Conservation (phyloP, 192 early-diverging fungal genomes). For the Linnemannia hyalina region DNA sequence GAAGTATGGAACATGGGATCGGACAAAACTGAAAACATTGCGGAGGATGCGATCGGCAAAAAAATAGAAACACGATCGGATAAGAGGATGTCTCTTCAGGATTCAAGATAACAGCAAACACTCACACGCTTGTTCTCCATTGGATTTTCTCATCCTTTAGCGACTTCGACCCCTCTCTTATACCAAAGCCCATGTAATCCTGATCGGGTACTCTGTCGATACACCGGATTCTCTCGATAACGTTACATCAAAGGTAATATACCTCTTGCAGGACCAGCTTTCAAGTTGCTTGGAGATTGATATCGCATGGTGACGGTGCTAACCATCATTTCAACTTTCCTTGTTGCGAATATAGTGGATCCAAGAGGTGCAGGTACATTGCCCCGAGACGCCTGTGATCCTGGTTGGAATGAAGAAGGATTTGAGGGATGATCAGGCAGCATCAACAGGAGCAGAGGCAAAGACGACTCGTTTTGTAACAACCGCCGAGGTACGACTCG, state of each 20-base stretch:
- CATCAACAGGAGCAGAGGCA: constrained; percentile 76
- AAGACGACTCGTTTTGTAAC: constrained; percentile 79
- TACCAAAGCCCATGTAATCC: constrained; percentile 92
- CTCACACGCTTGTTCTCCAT: neutral
- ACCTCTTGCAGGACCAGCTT: neutral
- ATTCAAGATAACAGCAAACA: neutral
- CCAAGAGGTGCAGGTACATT: constrained; percentile 87
- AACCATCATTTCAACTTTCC: neutral
- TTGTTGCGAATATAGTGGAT: constrained; percentile 75
- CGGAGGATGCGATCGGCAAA: neutral
- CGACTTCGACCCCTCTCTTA: constrained; percentile 94
- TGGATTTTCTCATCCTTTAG: constrained; percentile 58
- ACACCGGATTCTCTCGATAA: constrained; percentile 87
- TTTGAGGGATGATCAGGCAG: constrained; percentile 80
- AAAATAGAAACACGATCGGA: neutral
- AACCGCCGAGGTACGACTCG: constrained; percentile 69
- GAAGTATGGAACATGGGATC: constrained; percentile 49
- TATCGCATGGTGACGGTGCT: neutral
- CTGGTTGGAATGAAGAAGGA: constrained; percentile 93
- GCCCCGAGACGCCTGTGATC: constrained; percentile 85
- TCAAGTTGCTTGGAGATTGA: neutral
- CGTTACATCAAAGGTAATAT: constrained; percentile 73
- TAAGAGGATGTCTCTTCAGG: neutral
- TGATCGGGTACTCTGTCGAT: constrained; percentile 94
- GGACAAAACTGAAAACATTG: neutral